Evolutionary conservation across 345 rosid species (phyloP), one percentile per base, ranked within the genome.

Genomic region (Aquilaria yunnanensis): DNA sequence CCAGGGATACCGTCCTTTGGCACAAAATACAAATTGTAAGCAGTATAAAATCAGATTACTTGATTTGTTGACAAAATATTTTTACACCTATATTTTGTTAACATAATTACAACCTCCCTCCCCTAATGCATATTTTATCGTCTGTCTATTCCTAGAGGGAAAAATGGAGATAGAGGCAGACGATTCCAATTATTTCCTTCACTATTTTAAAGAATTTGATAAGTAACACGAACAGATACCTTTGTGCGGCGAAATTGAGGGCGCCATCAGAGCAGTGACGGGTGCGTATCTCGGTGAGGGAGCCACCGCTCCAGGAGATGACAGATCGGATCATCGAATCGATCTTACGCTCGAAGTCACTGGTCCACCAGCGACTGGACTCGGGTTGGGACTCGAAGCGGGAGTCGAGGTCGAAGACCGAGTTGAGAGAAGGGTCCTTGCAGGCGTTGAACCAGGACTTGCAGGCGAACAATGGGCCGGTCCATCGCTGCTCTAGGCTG

Each of bases 261-360:
- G 97, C 68, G 33, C 63, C 77, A 70, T 93, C 94, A 62, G 94
- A 87, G 84, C 98, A 87, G 84, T 89, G 94, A 31, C 90, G 78
- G 41, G 86, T 70, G 14, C 78, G 88, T 62, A 93, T 81, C 65
- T 73, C 72, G 3, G 84, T 69, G 47, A 93, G 85, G 23, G 73
- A 67, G 4, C 80, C 86, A 33, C 64, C 70, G 80, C 90, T 84
- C 96, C 90, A 88, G 63, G 66, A 67, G 56, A 88, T 73, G 46
- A 75, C 87, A 3, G 89, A 88, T 51, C 80, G 70, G 65, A 93
- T 75, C 86, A 87, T 77, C 51, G 90, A 86, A 56, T 90, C 92
- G 51, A 90, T 69, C 69, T 67, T 77, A 43, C 75, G 60, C 75
- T 88, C 96, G 74, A 93, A 90, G 14, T 83, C 87, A 34, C 79